A percentile compares a stretch with the other conserved stretches of the same genome.
Evolutionary conservation across 2,329 filamentous ascomycete genomes (phyloP).

Genomic region (Xylaria sp.): DNA sequence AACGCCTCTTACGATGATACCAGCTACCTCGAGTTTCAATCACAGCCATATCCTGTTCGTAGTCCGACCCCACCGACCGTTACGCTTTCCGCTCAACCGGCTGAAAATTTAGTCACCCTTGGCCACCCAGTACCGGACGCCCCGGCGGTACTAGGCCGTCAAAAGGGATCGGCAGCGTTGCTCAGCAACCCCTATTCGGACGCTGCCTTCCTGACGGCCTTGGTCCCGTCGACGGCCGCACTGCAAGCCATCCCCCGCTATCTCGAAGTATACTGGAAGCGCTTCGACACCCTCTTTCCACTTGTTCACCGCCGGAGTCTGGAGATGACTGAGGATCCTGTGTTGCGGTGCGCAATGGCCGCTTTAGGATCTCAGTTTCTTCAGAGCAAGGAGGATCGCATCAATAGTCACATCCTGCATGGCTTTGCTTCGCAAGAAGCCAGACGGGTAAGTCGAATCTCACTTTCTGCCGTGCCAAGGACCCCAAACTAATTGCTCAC

Average conservation of each 20-base stretch:
- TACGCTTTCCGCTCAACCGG: constrained; percentile 57
- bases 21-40: constrained; percentile 49
- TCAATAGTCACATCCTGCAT: constrained; percentile 62
- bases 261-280: constrained; percentile 65
- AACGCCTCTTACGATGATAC: constrained; percentile 53
- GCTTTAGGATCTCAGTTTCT: constrained; percentile 66
- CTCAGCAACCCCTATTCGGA: constrained; percentile 51
- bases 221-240: constrained; percentile 51
- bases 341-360: constrained; percentile 66
- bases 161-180: constrained; percentile 54
- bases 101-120: constrained; percentile 62
- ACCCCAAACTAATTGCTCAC: constrained; percentile 26
- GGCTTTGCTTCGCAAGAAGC: constrained; percentile 62
- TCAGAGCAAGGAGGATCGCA: constrained; percentile 60
- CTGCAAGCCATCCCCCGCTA: constrained; percentile 61
- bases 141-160: constrained; percentile 53
- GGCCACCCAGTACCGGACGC: constrained; percentile 54
- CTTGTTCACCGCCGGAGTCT: constrained; percentile 61
- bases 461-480: background rate
- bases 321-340: constrained; percentile 56
- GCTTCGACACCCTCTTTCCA: constrained; percentile 61
- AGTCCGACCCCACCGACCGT: constrained; percentile 60
- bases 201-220: constrained; percentile 53
- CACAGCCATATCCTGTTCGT: constrained; percentile 59
- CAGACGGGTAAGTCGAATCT: constrained; percentile 58